Evolutionary conservation across 148 eudicot species (phyloP).

Genomic region (Rhododendron henanense): DNA sequence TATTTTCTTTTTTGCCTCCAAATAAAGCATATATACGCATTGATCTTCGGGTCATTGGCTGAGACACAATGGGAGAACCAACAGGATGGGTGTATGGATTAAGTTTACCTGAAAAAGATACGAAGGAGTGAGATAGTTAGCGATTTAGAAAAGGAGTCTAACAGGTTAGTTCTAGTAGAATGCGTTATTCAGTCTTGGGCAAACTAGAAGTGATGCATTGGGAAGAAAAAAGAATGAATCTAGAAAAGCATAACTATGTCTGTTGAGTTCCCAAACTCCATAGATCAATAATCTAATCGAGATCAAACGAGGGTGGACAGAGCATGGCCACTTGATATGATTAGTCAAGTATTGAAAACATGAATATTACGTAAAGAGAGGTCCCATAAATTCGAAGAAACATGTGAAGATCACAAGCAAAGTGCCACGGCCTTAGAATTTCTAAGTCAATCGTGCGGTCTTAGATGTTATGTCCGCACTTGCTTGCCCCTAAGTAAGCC

Average conservation of each 20-base stretch:
- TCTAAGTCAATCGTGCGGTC: not conserved
- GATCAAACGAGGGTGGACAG: not conserved
- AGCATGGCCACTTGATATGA: not conserved
- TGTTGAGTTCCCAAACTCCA: not conserved
- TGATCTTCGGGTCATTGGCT: constrained; percentile 26
- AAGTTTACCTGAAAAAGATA: constrained; percentile 21
- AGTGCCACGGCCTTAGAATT: not conserved
- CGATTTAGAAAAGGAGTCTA: not conserved
- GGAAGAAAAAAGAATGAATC: not conserved
- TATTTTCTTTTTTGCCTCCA: constrained; percentile 74
- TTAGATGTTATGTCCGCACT: not conserved
- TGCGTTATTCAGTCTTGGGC: not conserved
- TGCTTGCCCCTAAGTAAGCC: not conserved
- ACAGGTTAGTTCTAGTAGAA: not conserved
- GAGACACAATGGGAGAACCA: constrained; percentile 19
- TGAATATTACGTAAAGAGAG: not conserved
- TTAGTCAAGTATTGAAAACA: not conserved
- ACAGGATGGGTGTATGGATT: constrained; percentile 16
- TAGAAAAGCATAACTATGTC: not conserved
- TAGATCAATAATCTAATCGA: not conserved
- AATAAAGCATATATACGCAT: constrained; percentile 49
- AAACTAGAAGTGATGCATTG: not conserved
- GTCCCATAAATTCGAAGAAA: not conserved
- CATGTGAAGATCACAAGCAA: not conserved
- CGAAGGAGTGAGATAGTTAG: not conserved